Base-by-base conservation (phyloP, 139 green algal genomes). In the Chlorella sp. region DNA sequence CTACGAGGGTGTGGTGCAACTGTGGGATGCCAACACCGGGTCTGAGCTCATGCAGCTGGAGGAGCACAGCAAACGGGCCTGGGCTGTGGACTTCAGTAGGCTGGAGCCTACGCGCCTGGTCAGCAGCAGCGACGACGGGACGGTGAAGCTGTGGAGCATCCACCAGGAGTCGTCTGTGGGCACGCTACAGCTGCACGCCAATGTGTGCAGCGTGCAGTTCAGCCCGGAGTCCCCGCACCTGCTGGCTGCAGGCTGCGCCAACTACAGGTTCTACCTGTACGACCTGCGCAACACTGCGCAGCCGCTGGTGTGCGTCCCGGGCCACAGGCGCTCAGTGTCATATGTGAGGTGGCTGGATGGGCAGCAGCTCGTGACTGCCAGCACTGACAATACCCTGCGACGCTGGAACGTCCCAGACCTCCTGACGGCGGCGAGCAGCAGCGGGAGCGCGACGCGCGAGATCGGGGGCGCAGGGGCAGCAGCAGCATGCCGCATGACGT, bases 151-250 rank as follows among this genome's bases (percentile, higher is more conserved):
- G 42, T 88, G 90, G 77, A 49, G 67, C 42, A 4, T 70, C 14
- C 70, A 74, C 29, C 51, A 74, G 67, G 49, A 70, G 32, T 36
- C 31, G 17, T 33, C 31, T n/a, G 62, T 71, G 2, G 36, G n/a
- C 31, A 51, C n/a, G 5, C 27, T 71, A n/a, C n/a, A n/a, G n/a
- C 63, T 89, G 23, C 74, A 83, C 29, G 88, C 90, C 69, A 95
- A 98, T 77, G 91, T 98, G 67, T 98, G 94, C 87, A 87, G 77
- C 35, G 88, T 97, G 2, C 82, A 91, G 51, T 98, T 89, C 80
- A 85, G 80, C 65, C 93, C 94, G 0, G 55, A 33, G 4, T 26
- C 69, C 26, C 30, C 59, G 1, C 76, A 97, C 76, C 34, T 93
- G 49, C 67, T 98, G 32, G 94, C 94, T 2, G 81, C 95, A 33